Conservation (phyloP, 2,329 filamentous ascomycete genomes). For the Cladobotryum mycophilum region DNA sequence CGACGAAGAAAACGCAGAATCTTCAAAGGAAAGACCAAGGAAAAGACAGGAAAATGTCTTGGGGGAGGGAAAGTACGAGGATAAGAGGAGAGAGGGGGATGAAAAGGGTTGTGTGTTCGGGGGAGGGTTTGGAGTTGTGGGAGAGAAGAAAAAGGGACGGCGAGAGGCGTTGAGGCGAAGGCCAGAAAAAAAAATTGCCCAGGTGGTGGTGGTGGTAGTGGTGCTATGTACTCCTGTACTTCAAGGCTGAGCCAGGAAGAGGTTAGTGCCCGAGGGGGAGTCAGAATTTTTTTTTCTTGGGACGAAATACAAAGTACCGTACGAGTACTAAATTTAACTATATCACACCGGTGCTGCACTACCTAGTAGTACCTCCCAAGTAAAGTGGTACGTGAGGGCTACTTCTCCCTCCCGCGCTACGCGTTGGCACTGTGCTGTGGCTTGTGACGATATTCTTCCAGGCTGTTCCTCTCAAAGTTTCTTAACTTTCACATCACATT, state of each 20-base stretch:
- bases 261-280: conserved; percentile 24
- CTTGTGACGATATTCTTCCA: conserved; percentile 8
- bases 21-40: conserved; percentile 43
- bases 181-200: conserved; percentile 31
- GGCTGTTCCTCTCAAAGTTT: conserved; percentile 2
- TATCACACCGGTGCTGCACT: neutral
- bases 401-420: conserved; percentile 1
- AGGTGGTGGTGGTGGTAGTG: conserved; percentile 21
- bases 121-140: conserved; percentile 27
- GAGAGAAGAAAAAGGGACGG: conserved; percentile 24
- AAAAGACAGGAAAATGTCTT: conserved; percentile 28
- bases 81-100: conserved; percentile 23
- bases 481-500: conserved; percentile 4
- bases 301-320: conserved; percentile 7
- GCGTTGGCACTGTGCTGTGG: conserved; percentile 8
- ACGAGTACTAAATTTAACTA: conserved; percentile 1
- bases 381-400: neutral
- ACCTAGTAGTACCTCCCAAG: no score
- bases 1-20: conserved; percentile 39
- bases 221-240: neutral
- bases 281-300: conserved; percentile 13
- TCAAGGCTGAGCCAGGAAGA: conserved; percentile 18
- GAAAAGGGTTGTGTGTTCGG: conserved; percentile 23
- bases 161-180: conserved; percentile 13
- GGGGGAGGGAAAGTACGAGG: conserved; percentile 21